Base-by-base conservation (phyloP, 2,329 filamentous ascomycete species). In the Fusarium euwallaceae region DNA sequence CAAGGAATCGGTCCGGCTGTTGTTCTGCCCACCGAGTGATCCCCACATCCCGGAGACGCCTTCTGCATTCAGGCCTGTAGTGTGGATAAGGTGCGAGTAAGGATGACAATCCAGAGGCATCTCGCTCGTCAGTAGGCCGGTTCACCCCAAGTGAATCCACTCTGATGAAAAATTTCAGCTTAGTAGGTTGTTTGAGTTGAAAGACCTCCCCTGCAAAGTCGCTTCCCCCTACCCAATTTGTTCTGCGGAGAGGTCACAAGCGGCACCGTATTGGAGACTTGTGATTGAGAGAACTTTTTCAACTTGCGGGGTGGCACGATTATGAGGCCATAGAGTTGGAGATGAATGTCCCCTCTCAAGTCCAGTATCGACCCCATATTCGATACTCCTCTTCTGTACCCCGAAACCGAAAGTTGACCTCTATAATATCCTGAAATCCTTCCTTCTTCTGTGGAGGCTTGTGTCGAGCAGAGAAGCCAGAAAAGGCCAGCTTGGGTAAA, bases 401-500 rank as follows among this genome's bases (percentile, higher is more conserved):
- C 48, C 89, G 86, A 80, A 97, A 96, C 81, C 88, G 83, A 79
- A 99, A 99, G 36, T 93, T 89, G 0, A 97, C 85, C 64, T 91
- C 89, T 1, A 90, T 86, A 39, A 99, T 90, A 75, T 98, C 94
- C 73, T 93, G 86, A 78, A 98, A 98, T 0, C 96, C 96, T 83
- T 99, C 97, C 14, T 89, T 87, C 2, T 89, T 69, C 43, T 87
- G 88, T 1, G 96, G 97, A 75, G 92, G 88, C 74, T 91, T 91
- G 83, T 94, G 97, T 63, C 94, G 89, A 10, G 91, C 90, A 17
- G 87, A 85, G 80, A 95, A 99, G 14, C 91, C 89, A 27, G 88
- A 91, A 81, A 98, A 98, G 0, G 97, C 96, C 72, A 97, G 86
- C 53, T 89, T 90, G 0, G 96, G 95, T 6, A 99, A 87, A 2